These are phyloP conservation scores for Xylaria sp. DNA, from an alignment of 2,329 filamentous ascomycete genomes.

Conservation along the genomic window DNA sequence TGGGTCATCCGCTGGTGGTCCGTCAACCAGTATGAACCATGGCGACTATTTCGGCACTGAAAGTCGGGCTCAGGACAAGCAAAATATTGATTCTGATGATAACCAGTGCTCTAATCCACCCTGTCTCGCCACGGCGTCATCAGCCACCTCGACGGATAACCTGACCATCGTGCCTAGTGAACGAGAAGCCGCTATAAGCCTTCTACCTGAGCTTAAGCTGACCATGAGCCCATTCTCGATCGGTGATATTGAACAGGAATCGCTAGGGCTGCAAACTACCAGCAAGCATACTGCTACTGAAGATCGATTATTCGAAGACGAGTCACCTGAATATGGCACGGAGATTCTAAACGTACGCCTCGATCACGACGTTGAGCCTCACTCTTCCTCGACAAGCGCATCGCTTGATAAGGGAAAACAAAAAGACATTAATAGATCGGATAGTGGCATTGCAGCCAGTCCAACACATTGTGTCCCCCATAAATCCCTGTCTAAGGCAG, in stretches of 20 bases:
- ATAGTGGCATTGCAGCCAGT: conserved; percentile 58
- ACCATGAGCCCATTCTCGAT: conserved; percentile 44
- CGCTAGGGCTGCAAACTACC: conserved; percentile 49
- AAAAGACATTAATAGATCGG: conserved; percentile 45
- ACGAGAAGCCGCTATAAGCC: conserved; percentile 1
- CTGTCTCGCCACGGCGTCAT: not conserved
- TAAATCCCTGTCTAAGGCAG: conserved; percentile 59
- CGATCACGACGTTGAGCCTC: conserved; percentile 52
- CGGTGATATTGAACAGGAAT: conserved; percentile 37
- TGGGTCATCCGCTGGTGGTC: not conserved
- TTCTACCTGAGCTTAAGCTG: conserved; percentile 39
- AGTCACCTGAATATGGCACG: conserved; percentile 37
- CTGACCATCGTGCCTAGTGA: not conserved
- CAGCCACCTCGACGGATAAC: not conserved
- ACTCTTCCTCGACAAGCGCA: conserved; percentile 31
- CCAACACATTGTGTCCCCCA: conserved; percentile 50
- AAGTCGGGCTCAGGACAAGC: not conserved
- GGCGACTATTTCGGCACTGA: conserved; percentile 24
- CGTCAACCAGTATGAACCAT: not conserved
- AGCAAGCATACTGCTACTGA: conserved; percentile 56
- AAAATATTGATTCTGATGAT: not conserved
- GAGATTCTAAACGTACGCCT: conserved; percentile 40
- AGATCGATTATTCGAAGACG: conserved; percentile 55
- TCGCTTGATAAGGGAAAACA: conserved; percentile 29
- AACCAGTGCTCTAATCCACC: not conserved